Evolutionary conservation across 2,329 filamentous ascomycete genomes (phyloP).

Genomic region (Diaporthe sp.): DNA sequence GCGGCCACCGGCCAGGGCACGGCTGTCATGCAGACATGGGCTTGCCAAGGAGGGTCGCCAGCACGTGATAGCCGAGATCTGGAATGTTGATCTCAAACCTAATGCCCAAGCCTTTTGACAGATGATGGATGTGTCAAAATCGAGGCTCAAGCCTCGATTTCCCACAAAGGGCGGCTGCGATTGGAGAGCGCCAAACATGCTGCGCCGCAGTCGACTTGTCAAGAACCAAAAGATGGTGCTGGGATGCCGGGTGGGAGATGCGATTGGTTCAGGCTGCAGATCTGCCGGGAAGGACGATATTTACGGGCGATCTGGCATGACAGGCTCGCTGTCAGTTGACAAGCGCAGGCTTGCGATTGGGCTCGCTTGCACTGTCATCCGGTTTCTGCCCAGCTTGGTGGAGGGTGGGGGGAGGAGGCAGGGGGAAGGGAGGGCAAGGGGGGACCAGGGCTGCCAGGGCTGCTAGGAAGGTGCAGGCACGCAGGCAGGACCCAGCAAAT

Average conservation of each 20-base stretch:
- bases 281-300: slow-evolving; percentile 42
- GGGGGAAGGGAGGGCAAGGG: background rate
- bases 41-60: slow-evolving; percentile 24
- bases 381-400: slow-evolving; percentile 40
- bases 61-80: slow-evolving; percentile 23
- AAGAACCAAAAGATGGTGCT: slow-evolving; percentile 31
- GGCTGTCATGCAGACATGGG: slow-evolving; percentile 30
- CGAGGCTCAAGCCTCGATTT: slow-evolving; percentile 18
- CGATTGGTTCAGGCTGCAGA: slow-evolving; percentile 42
- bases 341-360: slow-evolving; percentile 41
- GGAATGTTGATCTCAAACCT: slow-evolving; percentile 18
- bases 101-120: slow-evolving; percentile 34
- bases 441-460: slow-evolving; percentile 1
- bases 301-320: slow-evolving; percentile 43
- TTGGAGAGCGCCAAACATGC: slow-evolving; percentile 35
- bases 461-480: background rate
- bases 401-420: background rate
- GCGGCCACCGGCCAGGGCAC: slow-evolving; percentile 1
- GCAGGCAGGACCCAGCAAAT: background rate
- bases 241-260: slow-evolving; percentile 35
- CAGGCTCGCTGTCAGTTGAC: slow-evolving; percentile 40
- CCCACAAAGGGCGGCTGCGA: slow-evolving; percentile 19
- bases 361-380: slow-evolving; percentile 42
- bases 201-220: slow-evolving; percentile 35
- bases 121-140: slow-evolving; percentile 31